These are phyloP conservation scores for Scopulariopsis brevicaulis DNA, from an alignment of 2,329 filamentous ascomycete genomes.

Conservation along the genomic window DNA sequence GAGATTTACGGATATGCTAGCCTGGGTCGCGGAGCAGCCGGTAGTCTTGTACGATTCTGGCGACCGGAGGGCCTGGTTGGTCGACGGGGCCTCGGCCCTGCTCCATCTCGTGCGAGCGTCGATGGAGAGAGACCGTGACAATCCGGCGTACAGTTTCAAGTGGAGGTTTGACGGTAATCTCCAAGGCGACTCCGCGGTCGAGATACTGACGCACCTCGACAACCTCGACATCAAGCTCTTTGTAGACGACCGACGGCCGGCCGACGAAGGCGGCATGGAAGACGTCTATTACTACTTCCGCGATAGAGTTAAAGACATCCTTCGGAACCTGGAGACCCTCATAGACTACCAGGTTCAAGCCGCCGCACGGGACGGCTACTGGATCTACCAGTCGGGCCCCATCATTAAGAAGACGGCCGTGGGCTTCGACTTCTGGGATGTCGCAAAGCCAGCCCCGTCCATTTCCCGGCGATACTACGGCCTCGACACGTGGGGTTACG, in stretches of 20 bases:
- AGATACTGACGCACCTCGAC: background rate
- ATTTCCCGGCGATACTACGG: background rate
- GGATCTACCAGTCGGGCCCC: background rate
- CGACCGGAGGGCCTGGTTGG: background rate
- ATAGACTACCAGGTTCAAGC: background rate
- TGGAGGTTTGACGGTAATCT: background rate
- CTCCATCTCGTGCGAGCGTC: background rate
- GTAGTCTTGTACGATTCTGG: background rate
- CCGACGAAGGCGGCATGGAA: background rate
- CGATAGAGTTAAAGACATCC: background rate
- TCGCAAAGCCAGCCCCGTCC: background rate
- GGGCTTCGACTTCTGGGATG: background rate
- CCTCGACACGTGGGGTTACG: background rate
- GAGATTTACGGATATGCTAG: background rate
- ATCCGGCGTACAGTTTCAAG: background rate
- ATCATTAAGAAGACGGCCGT: background rate
- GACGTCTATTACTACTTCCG: background rate
- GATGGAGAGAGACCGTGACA: background rate
- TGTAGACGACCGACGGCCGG: too few relatives aligned
- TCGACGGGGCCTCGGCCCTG: background rate
- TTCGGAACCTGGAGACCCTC: background rate
- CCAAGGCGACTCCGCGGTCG: background rate
- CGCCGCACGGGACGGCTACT: background rate
- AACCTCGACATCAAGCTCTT: background rate
- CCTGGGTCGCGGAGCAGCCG: background rate